phyloP scores from a whole-genome alignment of 2,329 filamentous ascomycete genomes.

The Alternaria triticina region DNA sequence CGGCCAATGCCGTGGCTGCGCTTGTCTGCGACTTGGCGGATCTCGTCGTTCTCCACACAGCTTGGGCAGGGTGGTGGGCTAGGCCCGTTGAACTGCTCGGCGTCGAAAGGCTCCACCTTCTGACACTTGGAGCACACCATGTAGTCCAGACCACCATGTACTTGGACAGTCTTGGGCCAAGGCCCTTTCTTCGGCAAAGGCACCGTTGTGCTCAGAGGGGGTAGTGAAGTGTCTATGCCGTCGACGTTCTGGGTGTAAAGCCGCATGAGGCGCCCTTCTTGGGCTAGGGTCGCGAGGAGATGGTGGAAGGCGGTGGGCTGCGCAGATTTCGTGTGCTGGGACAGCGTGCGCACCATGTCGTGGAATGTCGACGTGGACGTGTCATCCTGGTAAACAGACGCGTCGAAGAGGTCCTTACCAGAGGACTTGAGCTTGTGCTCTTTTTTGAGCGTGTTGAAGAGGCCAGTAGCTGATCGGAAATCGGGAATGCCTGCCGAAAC shows the following conservation, averaged over 20 bases:
- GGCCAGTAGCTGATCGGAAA: conserved; percentile 87
- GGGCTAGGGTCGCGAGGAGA: conserved; percentile 85
- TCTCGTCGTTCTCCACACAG: conserved; percentile 76
- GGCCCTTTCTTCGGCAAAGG: conserved; percentile 84
- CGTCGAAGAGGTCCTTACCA: conserved; percentile 95
- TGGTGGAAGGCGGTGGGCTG: conserved; percentile 90
- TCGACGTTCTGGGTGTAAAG: conserved; percentile 98
- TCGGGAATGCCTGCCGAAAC: conserved; percentile 97
- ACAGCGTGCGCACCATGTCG: conserved; percentile 91
- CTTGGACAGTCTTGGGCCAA: conserved; percentile 91
- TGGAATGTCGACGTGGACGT: conserved; percentile 89
- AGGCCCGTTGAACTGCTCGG: conserved; percentile 81
- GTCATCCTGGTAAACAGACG: conserved; percentile 94
- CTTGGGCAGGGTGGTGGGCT: conserved; percentile 78
- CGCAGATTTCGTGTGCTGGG: conserved; percentile 76
- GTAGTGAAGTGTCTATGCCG: conserved; percentile 84
- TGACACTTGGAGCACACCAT: conserved; percentile 97
- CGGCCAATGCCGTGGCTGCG: conserved; percentile 92
- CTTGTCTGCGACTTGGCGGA: conserved; percentile 81
- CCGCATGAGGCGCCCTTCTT: conserved; percentile 84
- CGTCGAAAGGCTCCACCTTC: conserved; percentile 76
- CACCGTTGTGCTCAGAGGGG: conserved; percentile 78
- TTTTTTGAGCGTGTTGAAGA: conserved; percentile 83
- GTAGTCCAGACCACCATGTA: conserved; percentile 91
- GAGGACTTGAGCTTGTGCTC: conserved; percentile 92